Percentiles rank a stretch among this genome's conserved stretches.
Conservation (phyloP, 441 rosid species). For the Croton laevigatus region DNA sequence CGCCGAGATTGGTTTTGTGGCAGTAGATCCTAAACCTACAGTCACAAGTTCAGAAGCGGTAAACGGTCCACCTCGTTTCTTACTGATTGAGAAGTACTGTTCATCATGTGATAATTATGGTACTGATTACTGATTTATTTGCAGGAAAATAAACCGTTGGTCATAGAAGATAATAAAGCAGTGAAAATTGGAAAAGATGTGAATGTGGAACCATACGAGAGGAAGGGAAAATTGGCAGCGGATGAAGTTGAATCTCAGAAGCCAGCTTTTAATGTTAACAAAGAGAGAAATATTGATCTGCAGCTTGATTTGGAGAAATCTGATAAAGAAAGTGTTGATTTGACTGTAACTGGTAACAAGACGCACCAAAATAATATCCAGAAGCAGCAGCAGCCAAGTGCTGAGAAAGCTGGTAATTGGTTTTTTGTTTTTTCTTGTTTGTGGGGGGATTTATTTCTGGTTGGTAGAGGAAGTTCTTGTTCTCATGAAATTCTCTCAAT, state of each 20-base stretch:
- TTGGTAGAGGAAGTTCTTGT: neutral
- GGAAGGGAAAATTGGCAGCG: slow-evolving; percentile 35
- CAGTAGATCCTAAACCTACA: slow-evolving; percentile 58
- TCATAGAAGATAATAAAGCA: slow-evolving; percentile 44
- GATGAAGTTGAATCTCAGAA: slow-evolving; percentile 48
- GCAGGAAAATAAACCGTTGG: slow-evolving; percentile 57
- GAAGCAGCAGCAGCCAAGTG: slow-evolving; percentile 39
- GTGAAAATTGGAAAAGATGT: slow-evolving; percentile 36
- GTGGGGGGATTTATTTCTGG: neutral
- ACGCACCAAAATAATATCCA: slow-evolving; percentile 41
- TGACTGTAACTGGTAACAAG: slow-evolving; percentile 36
- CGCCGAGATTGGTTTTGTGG: slow-evolving; percentile 56
- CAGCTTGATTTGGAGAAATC: slow-evolving; percentile 76
- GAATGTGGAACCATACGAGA: slow-evolving; percentile 42
- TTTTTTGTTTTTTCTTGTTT: neutral
- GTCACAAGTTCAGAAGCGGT: slow-evolving; percentile 60
- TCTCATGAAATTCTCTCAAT: neutral
- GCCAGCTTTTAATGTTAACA: slow-evolving; percentile 24
- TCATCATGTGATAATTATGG: slow-evolving; percentile 26
- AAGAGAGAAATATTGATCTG: slow-evolving; percentile 61
- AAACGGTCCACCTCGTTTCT: slow-evolving; percentile 37
- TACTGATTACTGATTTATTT: slow-evolving; percentile 16
- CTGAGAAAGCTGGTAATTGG: slow-evolving; percentile 60
- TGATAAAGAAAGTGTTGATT: slow-evolving; percentile 43
- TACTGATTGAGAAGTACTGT: slow-evolving; percentile 15